Percentiles rank a stretch among this genome's conserved stretches.
Conservation (phyloP, 805 yeast genomes). For the Candida ovalis region DNA sequence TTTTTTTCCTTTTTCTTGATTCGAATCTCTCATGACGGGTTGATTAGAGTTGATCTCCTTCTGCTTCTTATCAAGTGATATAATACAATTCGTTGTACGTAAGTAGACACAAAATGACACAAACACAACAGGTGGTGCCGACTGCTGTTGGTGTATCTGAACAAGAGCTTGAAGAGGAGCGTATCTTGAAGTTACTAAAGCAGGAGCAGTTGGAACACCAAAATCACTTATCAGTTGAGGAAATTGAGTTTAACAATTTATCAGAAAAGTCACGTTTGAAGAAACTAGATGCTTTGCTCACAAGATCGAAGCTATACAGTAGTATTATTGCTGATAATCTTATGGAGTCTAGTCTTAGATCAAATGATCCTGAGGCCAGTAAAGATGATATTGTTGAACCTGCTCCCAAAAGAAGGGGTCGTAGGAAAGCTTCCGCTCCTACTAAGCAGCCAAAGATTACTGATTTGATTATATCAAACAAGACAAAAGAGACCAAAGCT, state of each 20-base stretch:
- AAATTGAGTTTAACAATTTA: constrained; percentile 39
- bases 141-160: constrained; percentile 5
- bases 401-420: constrained; percentile 6
- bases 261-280: constrained; percentile 57
- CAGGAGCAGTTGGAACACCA: constrained; percentile 14
- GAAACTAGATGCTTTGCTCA: constrained; percentile 70
- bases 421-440: not conserved
- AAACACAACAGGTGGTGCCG: not conserved
- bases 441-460: constrained; percentile 14
- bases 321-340: constrained; percentile 81
- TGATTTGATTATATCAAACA: constrained; percentile 6
- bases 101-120: too few relatives aligned
- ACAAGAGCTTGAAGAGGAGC: constrained; percentile 23
- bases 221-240: constrained; percentile 27
- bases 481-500: constrained; percentile 22
- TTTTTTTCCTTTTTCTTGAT: not conserved
- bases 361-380: constrained; percentile 1
- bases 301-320: constrained; percentile 83
- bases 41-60: not conserved
- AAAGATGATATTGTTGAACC: constrained; percentile 9
- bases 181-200: constrained; percentile 20
- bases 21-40: not conserved
- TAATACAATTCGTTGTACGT: too few relatives aligned
- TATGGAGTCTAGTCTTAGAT: constrained; percentile 41
- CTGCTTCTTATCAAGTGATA: not conserved